Evolutionary conservation across 352 stramenopile genomes (phyloP).

Genomic region (Pythium utonaiense): DNA sequence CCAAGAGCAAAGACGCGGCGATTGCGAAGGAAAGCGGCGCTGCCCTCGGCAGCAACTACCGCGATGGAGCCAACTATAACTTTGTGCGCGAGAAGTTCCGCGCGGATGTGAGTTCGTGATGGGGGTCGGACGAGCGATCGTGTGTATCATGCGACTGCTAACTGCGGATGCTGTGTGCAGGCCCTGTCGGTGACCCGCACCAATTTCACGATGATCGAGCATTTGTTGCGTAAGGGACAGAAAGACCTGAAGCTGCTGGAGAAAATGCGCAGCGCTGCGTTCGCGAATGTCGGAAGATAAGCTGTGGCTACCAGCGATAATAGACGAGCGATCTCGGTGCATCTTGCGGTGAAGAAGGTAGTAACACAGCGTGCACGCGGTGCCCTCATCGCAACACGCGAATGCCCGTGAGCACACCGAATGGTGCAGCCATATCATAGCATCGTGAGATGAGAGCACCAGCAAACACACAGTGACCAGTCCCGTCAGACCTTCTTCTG

Average conservation of each 20-base stretch:
- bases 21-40: slow-evolving; percentile 20
- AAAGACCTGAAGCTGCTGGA: slow-evolving; percentile 80
- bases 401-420: no score
- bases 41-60: not conserved
- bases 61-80: slow-evolving; percentile 23
- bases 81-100: slow-evolving; percentile 82
- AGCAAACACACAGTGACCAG: no score
- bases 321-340: not conserved
- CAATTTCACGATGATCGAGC: slow-evolving; percentile 82
- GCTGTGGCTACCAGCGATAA: not conserved
- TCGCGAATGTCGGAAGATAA: slow-evolving; percentile 33
- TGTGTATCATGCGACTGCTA: no score
- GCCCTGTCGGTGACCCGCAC: slow-evolving; percentile 51
- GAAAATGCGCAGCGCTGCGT: slow-evolving; percentile 60
- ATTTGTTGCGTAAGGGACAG: slow-evolving; percentile 82
- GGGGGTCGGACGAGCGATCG: no score
- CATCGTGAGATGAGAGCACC: no score
- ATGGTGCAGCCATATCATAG: no score
- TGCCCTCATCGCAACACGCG: no score
- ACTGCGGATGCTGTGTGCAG: slow-evolving; percentile 20
- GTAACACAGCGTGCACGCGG: no score
- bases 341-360: no score
- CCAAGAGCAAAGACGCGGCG: slow-evolving; percentile 50
- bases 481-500: no score
- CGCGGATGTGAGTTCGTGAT: slow-evolving; percentile 57